Evolutionary conservation across 805 yeast species (phyloP).

Genomic region (Jamesozyma hellenica): DNA sequence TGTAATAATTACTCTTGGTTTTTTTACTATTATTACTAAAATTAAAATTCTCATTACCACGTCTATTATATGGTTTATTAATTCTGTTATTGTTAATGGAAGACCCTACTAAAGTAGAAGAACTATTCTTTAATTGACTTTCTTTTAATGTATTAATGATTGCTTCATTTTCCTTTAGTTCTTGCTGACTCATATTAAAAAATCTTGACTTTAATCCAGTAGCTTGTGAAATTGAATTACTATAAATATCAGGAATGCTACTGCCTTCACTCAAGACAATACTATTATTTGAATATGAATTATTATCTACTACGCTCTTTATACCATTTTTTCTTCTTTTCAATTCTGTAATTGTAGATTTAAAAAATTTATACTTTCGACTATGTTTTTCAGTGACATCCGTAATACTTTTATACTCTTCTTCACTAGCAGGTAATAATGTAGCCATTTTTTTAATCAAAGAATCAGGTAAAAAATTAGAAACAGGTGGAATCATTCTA

Average conservation of each 20-base stretch:
- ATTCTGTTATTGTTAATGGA: constrained; percentile 4
- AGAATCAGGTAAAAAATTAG: constrained; percentile 19
- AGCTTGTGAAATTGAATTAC: constrained; percentile 1
- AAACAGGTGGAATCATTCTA: constrained; percentile 17
- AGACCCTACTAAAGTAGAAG: neutral
- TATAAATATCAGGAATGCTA: constrained; percentile 9
- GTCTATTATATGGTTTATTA: constrained; percentile 6
- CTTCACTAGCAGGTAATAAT: constrained; percentile 18
- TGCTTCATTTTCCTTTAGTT: constrained; percentile 11
- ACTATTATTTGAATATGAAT: constrained; percentile 1
- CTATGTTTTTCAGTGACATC: constrained; percentile 13
- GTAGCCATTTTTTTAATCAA: constrained; percentile 19
- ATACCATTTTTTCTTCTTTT: constrained; percentile 9
- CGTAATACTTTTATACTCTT: constrained; percentile 17
- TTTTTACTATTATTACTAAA: neutral
- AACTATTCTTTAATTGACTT: constrained; percentile 7
- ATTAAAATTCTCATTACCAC: constrained; percentile 2
- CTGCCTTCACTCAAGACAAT: constrained; percentile 11
- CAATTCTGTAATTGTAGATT: constrained; percentile 14
- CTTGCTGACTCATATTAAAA: constrained; percentile 9
- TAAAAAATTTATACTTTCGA: constrained; percentile 18
- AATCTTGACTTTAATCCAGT: constrained; percentile 16
- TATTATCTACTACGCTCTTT: neutral
- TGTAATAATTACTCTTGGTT: neutral
- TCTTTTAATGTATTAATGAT: constrained; percentile 7